Conservation (phyloP, 306 rosid species). For the Dalbergia cultrata region DNA sequence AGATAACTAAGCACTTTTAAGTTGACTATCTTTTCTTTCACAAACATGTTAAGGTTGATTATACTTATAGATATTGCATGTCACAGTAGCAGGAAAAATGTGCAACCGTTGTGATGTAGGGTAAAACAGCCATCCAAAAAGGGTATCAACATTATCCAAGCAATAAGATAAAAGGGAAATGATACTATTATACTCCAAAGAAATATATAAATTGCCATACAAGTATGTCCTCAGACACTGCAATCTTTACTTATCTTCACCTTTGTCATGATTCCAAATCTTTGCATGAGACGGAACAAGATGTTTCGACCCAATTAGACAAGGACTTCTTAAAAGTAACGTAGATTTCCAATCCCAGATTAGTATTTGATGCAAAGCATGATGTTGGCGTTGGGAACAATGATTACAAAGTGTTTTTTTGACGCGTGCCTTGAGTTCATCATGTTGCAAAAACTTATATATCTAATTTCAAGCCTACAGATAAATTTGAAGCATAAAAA, state of each 20-base stretch:
- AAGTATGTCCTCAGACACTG: background rate
- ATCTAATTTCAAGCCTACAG: background rate
- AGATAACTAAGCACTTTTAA: background rate
- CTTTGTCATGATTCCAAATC: background rate
- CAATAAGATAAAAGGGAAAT: background rate
- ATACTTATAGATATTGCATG: background rate
- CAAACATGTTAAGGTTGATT: background rate
- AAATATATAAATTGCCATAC: background rate
- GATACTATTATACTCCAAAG: no score
- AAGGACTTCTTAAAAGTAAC: constrained; percentile 2
- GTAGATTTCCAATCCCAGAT: background rate
- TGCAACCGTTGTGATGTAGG: background rate
- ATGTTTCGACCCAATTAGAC: background rate
- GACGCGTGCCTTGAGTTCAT: background rate
- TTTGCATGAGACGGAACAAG: background rate
- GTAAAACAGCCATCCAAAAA: background rate
- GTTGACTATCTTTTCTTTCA: constrained; percentile 13
- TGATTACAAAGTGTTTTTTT: background rate
- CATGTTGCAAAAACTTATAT: background rate
- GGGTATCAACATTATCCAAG: background rate
- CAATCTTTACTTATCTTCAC: background rate
- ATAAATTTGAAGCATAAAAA: background rate
- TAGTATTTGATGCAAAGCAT: background rate
- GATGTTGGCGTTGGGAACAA: background rate
- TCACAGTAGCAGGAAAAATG: background rate